phyloP scores from a whole-genome alignment of 108 stramenopile species.

The Chaetoceros muelleri region DNA sequence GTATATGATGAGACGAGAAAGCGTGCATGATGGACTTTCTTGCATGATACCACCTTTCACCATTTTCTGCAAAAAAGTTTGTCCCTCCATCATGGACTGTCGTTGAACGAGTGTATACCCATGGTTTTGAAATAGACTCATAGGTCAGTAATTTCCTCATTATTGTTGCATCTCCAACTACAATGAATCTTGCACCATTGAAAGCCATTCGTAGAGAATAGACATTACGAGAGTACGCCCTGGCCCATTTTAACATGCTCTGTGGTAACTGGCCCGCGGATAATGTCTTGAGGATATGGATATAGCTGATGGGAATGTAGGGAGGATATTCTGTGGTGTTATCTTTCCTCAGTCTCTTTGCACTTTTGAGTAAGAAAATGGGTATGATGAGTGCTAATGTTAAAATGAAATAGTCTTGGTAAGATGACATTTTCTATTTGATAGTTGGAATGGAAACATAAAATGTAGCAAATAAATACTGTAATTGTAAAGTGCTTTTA shows the following conservation, averaged over 20 bases:
- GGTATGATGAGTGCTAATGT: too few relatives aligned
- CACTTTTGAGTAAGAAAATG: too few relatives aligned
- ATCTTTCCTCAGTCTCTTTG: too few relatives aligned
- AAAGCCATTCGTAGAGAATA: not conserved
- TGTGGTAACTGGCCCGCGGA: not conserved
- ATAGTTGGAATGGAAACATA: too few relatives aligned
- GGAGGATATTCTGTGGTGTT: too few relatives aligned
- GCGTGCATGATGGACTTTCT: constrained; percentile 27
- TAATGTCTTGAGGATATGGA: not conserved
- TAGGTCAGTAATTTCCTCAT: not conserved
- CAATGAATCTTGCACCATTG: not conserved
- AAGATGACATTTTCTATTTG: too few relatives aligned
- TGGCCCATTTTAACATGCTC: not conserved
- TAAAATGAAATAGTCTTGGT: too few relatives aligned
- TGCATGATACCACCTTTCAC: constrained; percentile 27
- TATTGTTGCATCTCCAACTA: not conserved
- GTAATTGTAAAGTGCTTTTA: too few relatives aligned
- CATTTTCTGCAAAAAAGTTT: constrained; percentile 26
- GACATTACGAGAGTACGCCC: not conserved
- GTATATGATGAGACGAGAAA: constrained; percentile 20
- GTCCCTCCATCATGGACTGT: constrained; percentile 4
- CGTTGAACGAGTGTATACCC: not conserved
- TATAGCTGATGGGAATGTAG: too few relatives aligned
- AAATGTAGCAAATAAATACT: too few relatives aligned
- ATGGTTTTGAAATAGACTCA: not conserved